Conservation (phyloP, 2,329 filamentous ascomycete species). For the Phaeosphaeriaceae sp. region DNA sequence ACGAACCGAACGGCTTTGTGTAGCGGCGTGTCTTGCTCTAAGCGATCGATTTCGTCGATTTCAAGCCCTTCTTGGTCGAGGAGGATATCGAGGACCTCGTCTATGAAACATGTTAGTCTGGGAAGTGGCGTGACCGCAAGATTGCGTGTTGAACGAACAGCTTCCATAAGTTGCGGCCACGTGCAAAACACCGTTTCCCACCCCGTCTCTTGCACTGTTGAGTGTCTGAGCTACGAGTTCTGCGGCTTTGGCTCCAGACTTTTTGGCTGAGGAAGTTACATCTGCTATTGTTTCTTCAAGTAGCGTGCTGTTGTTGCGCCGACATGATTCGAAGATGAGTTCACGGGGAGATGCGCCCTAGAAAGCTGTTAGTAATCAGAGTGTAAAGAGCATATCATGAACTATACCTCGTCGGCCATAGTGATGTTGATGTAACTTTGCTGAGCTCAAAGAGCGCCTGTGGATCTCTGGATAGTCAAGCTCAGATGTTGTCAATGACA, state of each 20-base stretch:
- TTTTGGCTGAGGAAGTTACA: conserved; percentile 52
- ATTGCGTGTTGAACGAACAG: conserved; percentile 64
- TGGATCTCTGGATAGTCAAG: conserved; percentile 18
- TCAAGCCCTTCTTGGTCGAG: conserved; percentile 85
- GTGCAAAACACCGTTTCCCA: conserved; percentile 90
- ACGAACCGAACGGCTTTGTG: conserved; percentile 80
- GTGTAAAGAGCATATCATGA: neutral
- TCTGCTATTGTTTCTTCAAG: conserved; percentile 73
- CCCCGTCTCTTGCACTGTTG: conserved; percentile 82
- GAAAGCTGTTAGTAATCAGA: conserved; percentile 15
- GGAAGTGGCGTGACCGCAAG: neutral
- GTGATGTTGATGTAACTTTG: neutral
- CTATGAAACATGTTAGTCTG: conserved; percentile 48
- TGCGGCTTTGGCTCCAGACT: conserved; percentile 59
- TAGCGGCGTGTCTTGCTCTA: conserved; percentile 78
- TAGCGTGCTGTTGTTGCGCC: conserved; percentile 88
- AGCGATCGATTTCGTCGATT: conserved; percentile 76
- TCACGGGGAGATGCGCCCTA: conserved; percentile 87
- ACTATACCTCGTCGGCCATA: conserved; percentile 47
- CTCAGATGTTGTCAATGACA: conserved; percentile 14
- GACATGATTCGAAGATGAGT: conserved; percentile 88
- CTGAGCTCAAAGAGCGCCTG: conserved; percentile 1
- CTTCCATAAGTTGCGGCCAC: conserved; percentile 85
- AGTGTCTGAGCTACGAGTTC: conserved; percentile 76
- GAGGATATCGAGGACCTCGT: conserved; percentile 81